Evolutionary conservation across 768 basidiomycete species (phyloP).

Genomic region (Phylloporus arenicola): DNA sequence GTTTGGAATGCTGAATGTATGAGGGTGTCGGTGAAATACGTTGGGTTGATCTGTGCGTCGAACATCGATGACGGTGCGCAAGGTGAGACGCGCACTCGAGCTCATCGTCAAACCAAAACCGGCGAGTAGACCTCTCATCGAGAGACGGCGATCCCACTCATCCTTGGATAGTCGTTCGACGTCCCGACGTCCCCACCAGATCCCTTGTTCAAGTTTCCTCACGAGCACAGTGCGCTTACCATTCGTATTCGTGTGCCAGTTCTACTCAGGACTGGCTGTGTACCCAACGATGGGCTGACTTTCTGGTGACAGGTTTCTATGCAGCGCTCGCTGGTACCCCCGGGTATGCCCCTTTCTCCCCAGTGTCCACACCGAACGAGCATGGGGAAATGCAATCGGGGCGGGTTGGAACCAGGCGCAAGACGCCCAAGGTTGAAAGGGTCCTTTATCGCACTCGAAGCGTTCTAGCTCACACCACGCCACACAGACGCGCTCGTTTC

Average conservation of each 20-base stretch:
- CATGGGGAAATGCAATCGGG: neutral
- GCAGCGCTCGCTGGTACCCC: constrained; percentile 19
- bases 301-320: constrained; percentile 14
- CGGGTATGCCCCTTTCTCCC: constrained; percentile 12
- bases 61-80: constrained; percentile 7
- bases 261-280: neutral
- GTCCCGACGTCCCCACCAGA: constrained; percentile 23
- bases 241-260: neutral
- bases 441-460: neutral
- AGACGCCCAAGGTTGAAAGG: constrained; percentile 1
- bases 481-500: constrained; percentile 1
- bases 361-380: neutral
- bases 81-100: constrained; percentile 13
- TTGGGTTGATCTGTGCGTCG: neutral
- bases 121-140: constrained; percentile 11
- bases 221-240: constrained; percentile 15
- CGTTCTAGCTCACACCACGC: neutral
- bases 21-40: neutral
- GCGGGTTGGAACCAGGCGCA: neutral
- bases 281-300: too few species aligned
- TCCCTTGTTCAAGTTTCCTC: constrained; percentile 23
- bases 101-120: constrained; percentile 29
- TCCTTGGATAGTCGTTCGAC: constrained; percentile 19
- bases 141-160: neutral
- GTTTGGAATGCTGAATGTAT: constrained; percentile 11